phyloP scores from a whole-genome alignment of 768 basidiomycete species.

The Ephemerocybe angulata region DNA sequence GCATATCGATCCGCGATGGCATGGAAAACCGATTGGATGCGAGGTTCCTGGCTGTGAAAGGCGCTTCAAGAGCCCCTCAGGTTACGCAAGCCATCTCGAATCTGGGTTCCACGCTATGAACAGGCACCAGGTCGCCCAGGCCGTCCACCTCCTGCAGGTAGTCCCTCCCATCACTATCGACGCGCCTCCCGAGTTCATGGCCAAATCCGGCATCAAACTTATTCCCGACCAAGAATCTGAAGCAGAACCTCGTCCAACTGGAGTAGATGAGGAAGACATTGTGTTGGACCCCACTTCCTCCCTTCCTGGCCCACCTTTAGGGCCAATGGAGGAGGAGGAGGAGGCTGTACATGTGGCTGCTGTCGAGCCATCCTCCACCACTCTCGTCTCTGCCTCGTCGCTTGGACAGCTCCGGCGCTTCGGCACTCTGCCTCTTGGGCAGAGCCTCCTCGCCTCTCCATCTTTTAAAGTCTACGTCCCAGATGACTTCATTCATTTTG shows the following conservation, averaged over 20 bases:
- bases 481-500: conserved; percentile 3
- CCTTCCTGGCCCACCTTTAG: background rate
- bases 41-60: too few relatives aligned
- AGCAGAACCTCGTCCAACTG: too few relatives aligned
- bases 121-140: conserved; percentile 38
- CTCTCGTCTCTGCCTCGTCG: too few relatives aligned
- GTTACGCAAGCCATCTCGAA: conserved; percentile 28
- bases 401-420: background rate
- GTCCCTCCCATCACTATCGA: conserved; percentile 48
- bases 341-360: too few relatives aligned
- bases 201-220: too few relatives aligned
- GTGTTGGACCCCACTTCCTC: too few relatives aligned
- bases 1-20: too few relatives aligned
- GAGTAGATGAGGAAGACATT: too few relatives aligned
- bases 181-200: conserved; percentile 40
- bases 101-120: conserved; percentile 50
- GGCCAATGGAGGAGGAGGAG: conserved; percentile 22
- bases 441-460: too few relatives aligned
- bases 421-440: background rate
- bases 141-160: conserved; percentile 41
- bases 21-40: too few relatives aligned
- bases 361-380: too few relatives aligned
- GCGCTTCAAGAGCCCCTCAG: conserved; percentile 15
- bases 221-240: too few relatives aligned
- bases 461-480: background rate